A percentile compares a stretch with the other conserved stretches of the same genome.
Conservation (phyloP, 495 filamentous ascomycete species). For the Penicillium antarcticum region DNA sequence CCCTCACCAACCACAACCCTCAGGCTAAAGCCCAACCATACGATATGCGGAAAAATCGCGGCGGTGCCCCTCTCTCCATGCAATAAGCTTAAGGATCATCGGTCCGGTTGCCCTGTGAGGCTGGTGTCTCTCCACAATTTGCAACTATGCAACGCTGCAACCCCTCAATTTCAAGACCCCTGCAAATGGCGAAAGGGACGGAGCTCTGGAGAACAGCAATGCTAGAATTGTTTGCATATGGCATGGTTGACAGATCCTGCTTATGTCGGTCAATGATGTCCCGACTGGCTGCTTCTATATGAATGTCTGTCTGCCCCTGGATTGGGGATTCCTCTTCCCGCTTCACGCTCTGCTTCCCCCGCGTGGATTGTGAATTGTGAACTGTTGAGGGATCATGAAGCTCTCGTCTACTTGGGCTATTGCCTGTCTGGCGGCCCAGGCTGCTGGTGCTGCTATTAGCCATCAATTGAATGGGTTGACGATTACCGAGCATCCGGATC, state of each 20-base stretch:
- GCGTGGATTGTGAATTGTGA: background rate
- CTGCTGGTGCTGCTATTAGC: slow-evolving; percentile 33
- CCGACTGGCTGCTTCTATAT: slow-evolving; percentile 1
- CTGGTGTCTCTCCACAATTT: background rate
- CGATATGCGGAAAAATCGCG: slow-evolving; percentile 31
- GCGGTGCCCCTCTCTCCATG: slow-evolving; percentile 12
- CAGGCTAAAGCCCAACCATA: slow-evolving; percentile 1
- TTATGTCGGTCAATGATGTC: background rate
- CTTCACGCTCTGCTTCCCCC: background rate
- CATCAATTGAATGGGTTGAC: slow-evolving; percentile 35
- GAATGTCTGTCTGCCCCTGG: slow-evolving; percentile 16
- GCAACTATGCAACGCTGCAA: background rate
- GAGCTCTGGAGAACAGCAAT: background rate
- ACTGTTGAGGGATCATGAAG: slow-evolving; percentile 26
- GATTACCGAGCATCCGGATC: slow-evolving; percentile 36
- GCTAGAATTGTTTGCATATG: background rate
- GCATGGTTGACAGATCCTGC: background rate
- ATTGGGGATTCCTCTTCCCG: background rate
- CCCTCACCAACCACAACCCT: background rate
- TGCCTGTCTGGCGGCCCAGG: slow-evolving; percentile 35
- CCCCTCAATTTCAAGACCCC: slow-evolving; percentile 2
- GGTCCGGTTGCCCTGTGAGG: slow-evolving; percentile 10
- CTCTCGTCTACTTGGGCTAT: slow-evolving; percentile 28
- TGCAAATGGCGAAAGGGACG: slow-evolving; percentile 3
- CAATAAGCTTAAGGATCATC: slow-evolving; percentile 17